phyloP scores from a whole-genome alignment of 495 filamentous ascomycete genomes.

The Thermothielavioides terrestris region DNA sequence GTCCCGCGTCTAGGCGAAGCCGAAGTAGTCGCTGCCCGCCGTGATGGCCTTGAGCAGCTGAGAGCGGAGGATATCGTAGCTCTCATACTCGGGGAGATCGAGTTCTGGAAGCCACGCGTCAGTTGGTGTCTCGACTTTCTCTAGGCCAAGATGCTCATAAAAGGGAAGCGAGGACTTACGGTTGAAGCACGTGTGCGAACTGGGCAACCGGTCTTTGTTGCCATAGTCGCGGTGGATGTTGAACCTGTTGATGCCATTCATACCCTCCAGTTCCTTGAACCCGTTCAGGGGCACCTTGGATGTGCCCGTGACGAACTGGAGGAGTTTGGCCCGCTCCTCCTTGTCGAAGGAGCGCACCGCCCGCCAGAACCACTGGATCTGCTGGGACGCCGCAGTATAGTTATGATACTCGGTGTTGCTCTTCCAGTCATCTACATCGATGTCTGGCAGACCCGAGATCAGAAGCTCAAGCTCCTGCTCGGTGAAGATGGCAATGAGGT shows the following conservation, averaged over 20 bases:
- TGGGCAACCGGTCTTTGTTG: constrained; percentile 92
- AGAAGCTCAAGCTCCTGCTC: constrained; percentile 95
- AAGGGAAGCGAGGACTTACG: constrained; percentile 56
- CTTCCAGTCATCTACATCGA: constrained; percentile 99
- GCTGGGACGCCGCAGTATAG: constrained; percentile 85
- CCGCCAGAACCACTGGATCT: constrained; percentile 99
- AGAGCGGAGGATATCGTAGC: constrained; percentile 80
- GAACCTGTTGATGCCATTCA: constrained; percentile 97
- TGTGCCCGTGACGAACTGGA: constrained; percentile 97
- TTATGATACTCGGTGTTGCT: constrained; percentile 98
- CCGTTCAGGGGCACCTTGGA: constrained; percentile 98
- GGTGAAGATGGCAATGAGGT: constrained; percentile 95
- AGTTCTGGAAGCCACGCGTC: no score
- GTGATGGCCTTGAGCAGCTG: constrained; percentile 92
- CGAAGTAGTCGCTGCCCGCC: constrained; percentile 93
- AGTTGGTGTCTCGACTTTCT: no score
- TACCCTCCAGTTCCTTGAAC: constrained; percentile 97
- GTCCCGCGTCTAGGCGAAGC: constrained; percentile 65
- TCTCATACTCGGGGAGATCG: constrained; percentile 97
- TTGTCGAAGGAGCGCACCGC: constrained; percentile 97
- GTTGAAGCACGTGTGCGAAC: constrained; percentile 98
- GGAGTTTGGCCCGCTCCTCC: constrained; percentile 92
- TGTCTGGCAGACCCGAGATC: constrained; percentile 94
- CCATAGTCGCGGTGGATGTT: constrained; percentile 99
- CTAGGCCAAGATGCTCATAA: background rate